Evolutionary conservation across 108 stramenopile genomes (phyloP), one percentile per base, ranked within the genome.

Genomic region (Cylindrotheca fusiformis): DNA sequence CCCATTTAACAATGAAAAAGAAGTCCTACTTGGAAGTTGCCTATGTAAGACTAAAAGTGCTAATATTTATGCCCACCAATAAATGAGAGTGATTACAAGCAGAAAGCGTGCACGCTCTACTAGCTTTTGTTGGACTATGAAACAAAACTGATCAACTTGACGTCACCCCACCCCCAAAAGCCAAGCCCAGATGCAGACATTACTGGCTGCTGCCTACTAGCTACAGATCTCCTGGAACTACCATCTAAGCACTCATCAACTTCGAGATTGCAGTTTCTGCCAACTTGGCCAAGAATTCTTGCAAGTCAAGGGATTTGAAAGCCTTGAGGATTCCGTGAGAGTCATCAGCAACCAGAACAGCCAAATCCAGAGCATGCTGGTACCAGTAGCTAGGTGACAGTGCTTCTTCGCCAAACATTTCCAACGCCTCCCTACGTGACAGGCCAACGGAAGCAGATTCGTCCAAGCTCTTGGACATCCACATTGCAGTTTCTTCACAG

Each of bases 351-450:
- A 91, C 75, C 51, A 77, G 49, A 32, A 72, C 67, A 4, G 78
- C 72, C 31, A 91, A 45, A 25, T 78, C 79, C 41, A 85, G 58
- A 6, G 82, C 79, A 47, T 75, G 76, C 32, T 72, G 58, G 32
- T 84, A 63, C 90, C 90, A 91, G 58, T 82, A 78, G 8, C 31
- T 67, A 24, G 90, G 90, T 18, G 83, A 58, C 23, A 77, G 58
- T 3, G 54, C 69, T 63, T 59, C 64, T 1, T 58, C 49, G 21
- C 67, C 48, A 44, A 83, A 75, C 49, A 71, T 53, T 28, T 55
- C 33, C 60, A 79, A 58, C n/a, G 54, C 65, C 50, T 72, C 65
- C 49, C 64, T 56, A 49, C 65, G 51, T 8, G 71, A 20, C 25
- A 70, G 32, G 8, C 10, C 20, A 8, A 26, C 29, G 1, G 33